Conservation (phyloP, 139 green algal species). For the Coelastrella sp. region DNA sequence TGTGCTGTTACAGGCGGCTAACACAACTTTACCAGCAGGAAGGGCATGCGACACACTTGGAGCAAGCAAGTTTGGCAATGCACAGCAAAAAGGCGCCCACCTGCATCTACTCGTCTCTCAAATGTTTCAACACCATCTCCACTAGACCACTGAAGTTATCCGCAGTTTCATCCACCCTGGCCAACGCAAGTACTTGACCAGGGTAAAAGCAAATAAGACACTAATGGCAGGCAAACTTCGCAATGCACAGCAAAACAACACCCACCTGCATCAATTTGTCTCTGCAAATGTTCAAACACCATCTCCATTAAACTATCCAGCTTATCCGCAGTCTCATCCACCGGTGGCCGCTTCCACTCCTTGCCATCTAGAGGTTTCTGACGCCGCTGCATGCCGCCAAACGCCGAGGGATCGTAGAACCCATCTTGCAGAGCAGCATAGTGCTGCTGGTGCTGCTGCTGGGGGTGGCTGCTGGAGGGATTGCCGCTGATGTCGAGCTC, state of each 20-base stretch:
- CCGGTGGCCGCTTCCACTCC: slow-evolving; percentile 30
- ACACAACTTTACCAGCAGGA: too few relatives aligned
- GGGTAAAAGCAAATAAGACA: background rate
- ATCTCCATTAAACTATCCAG: slow-evolving; percentile 94
- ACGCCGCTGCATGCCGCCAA: slow-evolving; percentile 7
- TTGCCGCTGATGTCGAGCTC: slow-evolving; percentile 71
- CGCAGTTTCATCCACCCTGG: too few relatives aligned
- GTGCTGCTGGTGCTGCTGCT: slow-evolving; percentile 29
- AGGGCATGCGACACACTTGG: too few relatives aligned
- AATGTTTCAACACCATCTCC: too few relatives aligned
- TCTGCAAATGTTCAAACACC: slow-evolving; percentile 79
- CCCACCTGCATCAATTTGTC: slow-evolving; percentile 60
- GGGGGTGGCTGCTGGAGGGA: background rate
- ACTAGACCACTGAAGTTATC: too few relatives aligned
- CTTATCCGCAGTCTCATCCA: slow-evolving; percentile 84
- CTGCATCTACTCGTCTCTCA: too few relatives aligned
- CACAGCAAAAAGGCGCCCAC: too few relatives aligned
- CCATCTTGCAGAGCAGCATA: slow-evolving; percentile 14
- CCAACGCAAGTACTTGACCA: background rate
- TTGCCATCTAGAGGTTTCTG: background rate
- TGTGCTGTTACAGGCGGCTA: too few relatives aligned
- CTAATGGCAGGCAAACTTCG: background rate
- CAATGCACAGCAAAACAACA: too few relatives aligned
- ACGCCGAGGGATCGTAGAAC: slow-evolving; percentile 3
- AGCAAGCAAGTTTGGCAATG: too few relatives aligned